Conservation (phyloP, 1,284 basidiomycete species). For the Tremellales sp. region DNA sequence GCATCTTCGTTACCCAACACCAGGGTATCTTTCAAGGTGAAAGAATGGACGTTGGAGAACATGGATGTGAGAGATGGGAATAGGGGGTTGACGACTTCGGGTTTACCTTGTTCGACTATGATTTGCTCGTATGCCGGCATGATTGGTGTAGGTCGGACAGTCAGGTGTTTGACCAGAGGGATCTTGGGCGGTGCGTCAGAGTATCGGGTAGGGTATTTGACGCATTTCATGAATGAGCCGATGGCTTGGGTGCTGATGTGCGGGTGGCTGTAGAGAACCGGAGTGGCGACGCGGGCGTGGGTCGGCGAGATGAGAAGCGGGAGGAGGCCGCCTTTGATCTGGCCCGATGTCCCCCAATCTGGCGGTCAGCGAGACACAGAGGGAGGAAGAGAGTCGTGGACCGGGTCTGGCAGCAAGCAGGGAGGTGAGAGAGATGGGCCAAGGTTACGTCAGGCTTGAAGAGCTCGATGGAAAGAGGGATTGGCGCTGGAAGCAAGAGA, state of each 20-base stretch:
- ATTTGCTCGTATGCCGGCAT: not conserved
- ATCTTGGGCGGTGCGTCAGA: conserved; percentile 1
- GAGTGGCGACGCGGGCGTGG: conserved; percentile 13
- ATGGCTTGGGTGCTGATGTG: conserved; percentile 18
- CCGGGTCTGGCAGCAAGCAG: not conserved
- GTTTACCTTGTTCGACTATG: conserved; percentile 5
- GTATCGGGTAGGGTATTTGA: conserved; percentile 1
- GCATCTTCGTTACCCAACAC: conserved; percentile 13
- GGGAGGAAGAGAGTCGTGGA: not conserved
- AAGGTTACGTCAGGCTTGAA: not conserved
- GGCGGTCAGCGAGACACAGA: not conserved
- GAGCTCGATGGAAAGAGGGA: not conserved
- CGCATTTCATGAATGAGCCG: conserved; percentile 11
- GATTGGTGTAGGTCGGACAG: conserved; percentile 16
- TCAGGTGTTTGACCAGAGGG: conserved; percentile 20
- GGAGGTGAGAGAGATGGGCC: not conserved
- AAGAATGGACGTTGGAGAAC: conserved; percentile 14
- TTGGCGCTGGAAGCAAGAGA: not conserved
- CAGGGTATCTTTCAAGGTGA: conserved; percentile 27
- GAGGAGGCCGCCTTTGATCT: conserved; percentile 8
- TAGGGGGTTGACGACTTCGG: not conserved
- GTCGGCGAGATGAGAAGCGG: conserved; percentile 21
- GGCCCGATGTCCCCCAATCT: conserved; percentile 16
- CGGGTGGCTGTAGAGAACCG: conserved; percentile 25
- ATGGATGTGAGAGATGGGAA: conserved; percentile 10